Evolutionary conservation across 805 yeast genomes (phyloP).

Genomic region (Wickerhamomyces sydowiorum): DNA sequence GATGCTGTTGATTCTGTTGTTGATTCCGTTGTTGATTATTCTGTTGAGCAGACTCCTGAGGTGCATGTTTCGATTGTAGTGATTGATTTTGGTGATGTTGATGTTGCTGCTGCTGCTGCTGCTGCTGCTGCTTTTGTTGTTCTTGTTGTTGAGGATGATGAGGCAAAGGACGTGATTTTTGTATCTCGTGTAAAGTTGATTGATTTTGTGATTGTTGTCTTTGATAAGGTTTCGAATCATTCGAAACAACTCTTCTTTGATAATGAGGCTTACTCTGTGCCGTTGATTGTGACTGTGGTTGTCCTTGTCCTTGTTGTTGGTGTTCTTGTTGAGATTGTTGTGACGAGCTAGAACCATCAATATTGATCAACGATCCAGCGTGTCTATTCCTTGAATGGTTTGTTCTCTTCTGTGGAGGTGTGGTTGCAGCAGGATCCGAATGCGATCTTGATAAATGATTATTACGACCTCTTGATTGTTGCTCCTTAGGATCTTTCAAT

Average conservation of each 20-base stretch:
- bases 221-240: not conserved
- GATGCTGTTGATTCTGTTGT: constrained; percentile 3
- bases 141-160: constrained; percentile 1
- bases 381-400: constrained; percentile 34
- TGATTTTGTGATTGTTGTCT: not conserved
- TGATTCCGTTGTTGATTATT: not conserved
- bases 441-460: constrained; percentile 12
- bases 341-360: constrained; percentile 2
- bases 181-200: not conserved
- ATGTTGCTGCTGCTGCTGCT: constrained; percentile 8
- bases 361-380: constrained; percentile 18
- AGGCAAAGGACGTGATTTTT: not conserved
- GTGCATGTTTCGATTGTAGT: not conserved
- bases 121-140: constrained; percentile 5
- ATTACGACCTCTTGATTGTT: not conserved
- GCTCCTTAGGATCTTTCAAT: not conserved
- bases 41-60: too few relatives aligned
- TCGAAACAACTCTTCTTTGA: not conserved
- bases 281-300: constrained; percentile 1
- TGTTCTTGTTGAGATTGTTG: not conserved
- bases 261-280: constrained; percentile 2
- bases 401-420: constrained; percentile 11
- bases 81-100: constrained; percentile 1
- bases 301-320: not conserved
- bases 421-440: constrained; percentile 1